Evolutionary conservation across 2,329 filamentous ascomycete genomes (phyloP).

Genomic region (Xylaria sp.): DNA sequence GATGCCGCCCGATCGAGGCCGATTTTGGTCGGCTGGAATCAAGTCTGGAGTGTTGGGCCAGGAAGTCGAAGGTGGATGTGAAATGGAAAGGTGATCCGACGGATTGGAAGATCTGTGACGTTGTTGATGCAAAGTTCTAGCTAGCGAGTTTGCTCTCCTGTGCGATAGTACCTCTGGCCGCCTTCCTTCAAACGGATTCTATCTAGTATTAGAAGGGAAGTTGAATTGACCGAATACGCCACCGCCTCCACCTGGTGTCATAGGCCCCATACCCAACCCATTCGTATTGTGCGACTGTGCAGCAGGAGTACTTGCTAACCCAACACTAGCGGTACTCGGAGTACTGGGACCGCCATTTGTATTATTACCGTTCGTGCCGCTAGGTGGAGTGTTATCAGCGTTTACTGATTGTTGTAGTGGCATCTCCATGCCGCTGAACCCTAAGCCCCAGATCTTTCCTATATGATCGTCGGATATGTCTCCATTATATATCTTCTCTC

Average conservation of each 20-base stretch:
- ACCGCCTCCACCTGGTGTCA: slow-evolving; percentile 81
- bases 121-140: slow-evolving; percentile 22
- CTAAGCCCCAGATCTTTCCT: slow-evolving; percentile 93
- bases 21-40: not conserved
- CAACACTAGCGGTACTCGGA: slow-evolving; percentile 73
- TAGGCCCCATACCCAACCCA: slow-evolving; percentile 71
- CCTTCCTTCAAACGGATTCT: slow-evolving; percentile 45
- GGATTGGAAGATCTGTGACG: slow-evolving; percentile 12
- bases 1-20: slow-evolving; percentile 22
- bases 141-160: slow-evolving; percentile 20
- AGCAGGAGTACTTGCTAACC: slow-evolving; percentile 61
- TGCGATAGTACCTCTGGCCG: slow-evolving; percentile 21
- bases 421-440: slow-evolving; percentile 72
- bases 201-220: slow-evolving; percentile 56
- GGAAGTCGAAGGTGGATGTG: slow-evolving; percentile 25
- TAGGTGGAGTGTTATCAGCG: slow-evolving; percentile 57
- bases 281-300: slow-evolving; percentile 67
- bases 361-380: slow-evolving; percentile 50
- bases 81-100: slow-evolving; percentile 11
- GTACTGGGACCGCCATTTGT: slow-evolving; percentile 64
- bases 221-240: slow-evolving; percentile 81
- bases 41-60: slow-evolving; percentile 29
- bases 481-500: slow-evolving; percentile 86
- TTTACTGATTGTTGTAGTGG: slow-evolving; percentile 42
- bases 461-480: slow-evolving; percentile 83